A percentile compares a stretch with the other conserved stretches of the same genome.
These are phyloP conservation scores for Cenchrus purpureus DNA, from an alignment of 176 grass and related monocot species.

Conservation along the genomic window DNA sequence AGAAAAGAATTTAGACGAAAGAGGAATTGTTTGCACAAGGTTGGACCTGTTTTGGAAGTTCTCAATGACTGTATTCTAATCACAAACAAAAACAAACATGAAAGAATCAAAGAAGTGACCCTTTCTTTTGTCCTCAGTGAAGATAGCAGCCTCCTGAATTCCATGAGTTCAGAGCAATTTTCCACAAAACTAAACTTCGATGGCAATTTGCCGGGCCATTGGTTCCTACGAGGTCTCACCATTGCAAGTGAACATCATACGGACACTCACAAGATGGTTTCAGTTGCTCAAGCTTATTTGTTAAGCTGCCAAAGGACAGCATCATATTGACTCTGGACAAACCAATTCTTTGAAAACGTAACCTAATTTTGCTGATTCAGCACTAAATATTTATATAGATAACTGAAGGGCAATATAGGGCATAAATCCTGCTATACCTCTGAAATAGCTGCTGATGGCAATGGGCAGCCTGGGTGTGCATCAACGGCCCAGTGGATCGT, in stretches of 20 bases:
- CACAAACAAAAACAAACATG: no score
- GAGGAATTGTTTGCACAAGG: background rate
- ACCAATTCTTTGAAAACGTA: background rate
- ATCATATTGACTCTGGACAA: no score
- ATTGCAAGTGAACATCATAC: background rate
- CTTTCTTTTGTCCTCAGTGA: no score
- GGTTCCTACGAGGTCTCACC: background rate
- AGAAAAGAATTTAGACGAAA: background rate
- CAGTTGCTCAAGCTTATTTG: background rate
- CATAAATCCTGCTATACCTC: no score
- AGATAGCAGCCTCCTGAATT: no score
- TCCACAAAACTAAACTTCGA: background rate
- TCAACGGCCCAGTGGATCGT: conserved; percentile 27
- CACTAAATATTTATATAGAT: background rate
- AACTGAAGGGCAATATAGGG: no score
- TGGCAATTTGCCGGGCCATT: background rate
- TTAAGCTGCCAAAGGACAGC: background rate
- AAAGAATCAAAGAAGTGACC: background rate
- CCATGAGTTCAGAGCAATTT: no score
- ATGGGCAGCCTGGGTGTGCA: conserved; percentile 52
- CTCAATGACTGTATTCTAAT: no score
- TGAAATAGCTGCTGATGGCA: background rate
- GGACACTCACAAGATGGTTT: background rate
- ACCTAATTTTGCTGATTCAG: background rate
- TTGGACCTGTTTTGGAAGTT: background rate